Conservation (phyloP, 441 rosid genomes). For the Gossypium lobatum region DNA sequence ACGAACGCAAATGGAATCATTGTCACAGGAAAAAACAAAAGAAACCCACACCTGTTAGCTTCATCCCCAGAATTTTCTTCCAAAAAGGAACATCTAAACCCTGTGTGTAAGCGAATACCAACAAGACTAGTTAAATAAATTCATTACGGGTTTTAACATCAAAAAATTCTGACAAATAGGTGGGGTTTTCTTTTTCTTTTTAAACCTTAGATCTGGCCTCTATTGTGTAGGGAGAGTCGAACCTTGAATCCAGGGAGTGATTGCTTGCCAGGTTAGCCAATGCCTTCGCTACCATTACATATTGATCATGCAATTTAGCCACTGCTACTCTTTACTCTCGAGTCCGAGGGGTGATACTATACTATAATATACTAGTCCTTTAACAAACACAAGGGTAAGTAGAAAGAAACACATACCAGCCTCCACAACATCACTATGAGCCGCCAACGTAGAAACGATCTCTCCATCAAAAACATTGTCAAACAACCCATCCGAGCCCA, state of each 20-base stretch:
- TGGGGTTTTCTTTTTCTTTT: not conserved
- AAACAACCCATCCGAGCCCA: conserved; percentile 94
- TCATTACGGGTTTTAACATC: not conserved
- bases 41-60: conserved; percentile 54
- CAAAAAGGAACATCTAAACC: conserved; percentile 72
- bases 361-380: not conserved
- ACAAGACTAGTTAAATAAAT: not conserved
- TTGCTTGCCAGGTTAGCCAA: conserved; percentile 65
- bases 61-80: conserved; percentile 69
- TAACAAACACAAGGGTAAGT: not conserved
- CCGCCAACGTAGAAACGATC: conserved; percentile 47
- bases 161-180: not conserved
- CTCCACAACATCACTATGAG: conserved; percentile 36
- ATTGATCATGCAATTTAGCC: conserved; percentile 15
- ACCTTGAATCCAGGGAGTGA: conserved; percentile 58
- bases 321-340: not conserved
- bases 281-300: conserved; percentile 67
- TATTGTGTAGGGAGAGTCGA: conserved; percentile 71
- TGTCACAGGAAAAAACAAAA: not conserved
- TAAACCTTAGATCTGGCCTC: conserved; percentile 82
- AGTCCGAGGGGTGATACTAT: not conserved
- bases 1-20: not conserved
- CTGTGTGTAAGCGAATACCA: conserved; percentile 23
- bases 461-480: conserved; percentile 80
- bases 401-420: conserved; percentile 46